phyloP scores from a whole-genome alignment of 2,329 filamentous ascomycete species.

The Fusarium sp. region DNA sequence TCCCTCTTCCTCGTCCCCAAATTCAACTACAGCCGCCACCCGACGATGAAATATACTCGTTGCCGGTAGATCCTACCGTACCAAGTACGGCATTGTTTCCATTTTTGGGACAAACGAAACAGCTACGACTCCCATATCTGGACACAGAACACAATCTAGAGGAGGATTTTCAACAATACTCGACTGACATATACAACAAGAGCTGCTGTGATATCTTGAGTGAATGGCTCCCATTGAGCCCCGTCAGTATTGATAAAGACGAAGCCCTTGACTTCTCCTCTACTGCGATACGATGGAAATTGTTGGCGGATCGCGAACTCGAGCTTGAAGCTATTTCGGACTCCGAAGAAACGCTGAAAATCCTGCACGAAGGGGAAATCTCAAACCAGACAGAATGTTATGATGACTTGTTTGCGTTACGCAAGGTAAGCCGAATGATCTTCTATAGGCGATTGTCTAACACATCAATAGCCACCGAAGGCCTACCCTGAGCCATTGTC shows the following conservation, averaged over 20 bases:
- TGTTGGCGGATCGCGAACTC: conserved; percentile 44
- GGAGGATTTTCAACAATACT: conserved; percentile 41
- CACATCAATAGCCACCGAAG: neutral
- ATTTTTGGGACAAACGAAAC: neutral
- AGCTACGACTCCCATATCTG: conserved; percentile 36
- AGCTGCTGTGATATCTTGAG: conserved; percentile 34
- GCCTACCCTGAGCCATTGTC: conserved; percentile 37
- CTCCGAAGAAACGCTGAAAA: neutral
- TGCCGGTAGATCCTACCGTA: neutral
- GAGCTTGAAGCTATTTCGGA: conserved; percentile 38
- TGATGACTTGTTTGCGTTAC: conserved; percentile 12
- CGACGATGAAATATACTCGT: neutral
- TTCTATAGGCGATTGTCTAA: conserved; percentile 1
- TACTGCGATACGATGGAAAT: conserved; percentile 33
- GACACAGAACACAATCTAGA: conserved; percentile 40
- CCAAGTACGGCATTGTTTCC: conserved; percentile 3
- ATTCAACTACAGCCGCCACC: conserved; percentile 19
- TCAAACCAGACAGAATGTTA: neutral
- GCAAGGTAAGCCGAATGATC: conserved; percentile 6
- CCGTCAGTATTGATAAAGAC: conserved; percentile 40
- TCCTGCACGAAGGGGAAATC: neutral
- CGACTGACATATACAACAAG: conserved; percentile 30
- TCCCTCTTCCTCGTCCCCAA: conserved; percentile 28
- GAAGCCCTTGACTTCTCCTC: conserved; percentile 46
- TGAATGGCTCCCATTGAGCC: conserved; percentile 49